Evolutionary conservation across 1,139 yeast genomes (phyloP).

Genomic region (Protomyces gravidus): DNA sequence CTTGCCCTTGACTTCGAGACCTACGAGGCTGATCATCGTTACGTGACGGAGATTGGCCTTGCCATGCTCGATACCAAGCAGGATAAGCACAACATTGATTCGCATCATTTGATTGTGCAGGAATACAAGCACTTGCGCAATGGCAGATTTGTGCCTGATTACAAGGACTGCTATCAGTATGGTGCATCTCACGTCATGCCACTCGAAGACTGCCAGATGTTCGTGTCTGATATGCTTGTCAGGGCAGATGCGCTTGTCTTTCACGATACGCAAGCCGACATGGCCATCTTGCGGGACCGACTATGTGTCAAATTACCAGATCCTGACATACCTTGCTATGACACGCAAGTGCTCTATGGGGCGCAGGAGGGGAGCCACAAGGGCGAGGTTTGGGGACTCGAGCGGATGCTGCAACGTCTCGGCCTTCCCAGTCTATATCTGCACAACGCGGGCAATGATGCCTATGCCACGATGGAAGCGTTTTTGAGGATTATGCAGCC

Average conservation of each 20-base stretch:
- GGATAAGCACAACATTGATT: background rate
- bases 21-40: conserved; percentile 10
- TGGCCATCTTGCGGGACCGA: background rate
- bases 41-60: conserved; percentile 21
- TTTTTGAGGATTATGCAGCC: conserved; percentile 1
- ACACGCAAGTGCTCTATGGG: conserved; percentile 9
- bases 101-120: conserved; percentile 1
- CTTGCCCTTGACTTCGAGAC: conserved; percentile 10
- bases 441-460: conserved; percentile 24
- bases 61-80: background rate
- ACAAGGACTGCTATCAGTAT: conserved; percentile 3
- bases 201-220: background rate
- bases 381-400: background rate
- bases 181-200: conserved; percentile 1
- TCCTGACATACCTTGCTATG: background rate
- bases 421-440: background rate
- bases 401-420: conserved; percentile 4
- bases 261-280: conserved; percentile 13
- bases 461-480: conserved; percentile 9
- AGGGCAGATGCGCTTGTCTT: background rate
- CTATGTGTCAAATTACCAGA: background rate
- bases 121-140: conserved; percentile 5
- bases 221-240: background rate
- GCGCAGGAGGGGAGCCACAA: background rate
- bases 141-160: conserved; percentile 8